Conservation (phyloP, 208 protist species). For the Herpetomonas samuelpessoai region DNA sequence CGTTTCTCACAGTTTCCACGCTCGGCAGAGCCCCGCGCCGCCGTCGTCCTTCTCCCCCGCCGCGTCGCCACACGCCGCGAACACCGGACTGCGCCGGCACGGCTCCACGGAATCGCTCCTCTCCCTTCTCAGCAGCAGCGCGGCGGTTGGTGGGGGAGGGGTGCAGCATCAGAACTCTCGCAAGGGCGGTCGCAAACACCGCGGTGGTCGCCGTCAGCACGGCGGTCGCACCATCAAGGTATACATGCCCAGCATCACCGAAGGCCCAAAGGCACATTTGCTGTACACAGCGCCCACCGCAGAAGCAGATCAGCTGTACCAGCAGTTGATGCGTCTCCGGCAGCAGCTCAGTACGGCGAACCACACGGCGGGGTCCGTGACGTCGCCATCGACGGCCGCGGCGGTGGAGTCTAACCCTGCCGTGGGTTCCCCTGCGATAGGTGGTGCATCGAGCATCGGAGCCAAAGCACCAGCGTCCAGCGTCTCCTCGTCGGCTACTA, state of each 20-base stretch:
- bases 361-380: too few species aligned
- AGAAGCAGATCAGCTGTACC: not conserved
- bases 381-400: too few species aligned
- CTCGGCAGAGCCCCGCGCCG: too few species aligned
- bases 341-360: too few species aligned
- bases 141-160: too few species aligned
- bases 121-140: not conserved
- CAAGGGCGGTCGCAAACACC: not conserved
- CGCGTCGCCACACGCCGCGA: not conserved
- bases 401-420: too few species aligned
- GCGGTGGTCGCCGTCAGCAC: not conserved
- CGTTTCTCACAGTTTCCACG: too few species aligned
- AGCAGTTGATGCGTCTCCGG: not conserved
- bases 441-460: too few species aligned
- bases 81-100: not conserved
- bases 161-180: not conserved
- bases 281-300: conserved; percentile 26
- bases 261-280: conserved; percentile 28
- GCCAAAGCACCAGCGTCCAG: too few species aligned
- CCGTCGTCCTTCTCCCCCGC: too few species aligned
- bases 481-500: too few species aligned
- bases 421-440: too few species aligned
- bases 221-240: conserved; percentile 15
- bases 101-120: not conserved
- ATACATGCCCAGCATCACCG: conserved; percentile 30